These are phyloP conservation scores for Medakamo hakoo DNA, from an alignment of 139 green algal species.

Conservation along the genomic window DNA sequence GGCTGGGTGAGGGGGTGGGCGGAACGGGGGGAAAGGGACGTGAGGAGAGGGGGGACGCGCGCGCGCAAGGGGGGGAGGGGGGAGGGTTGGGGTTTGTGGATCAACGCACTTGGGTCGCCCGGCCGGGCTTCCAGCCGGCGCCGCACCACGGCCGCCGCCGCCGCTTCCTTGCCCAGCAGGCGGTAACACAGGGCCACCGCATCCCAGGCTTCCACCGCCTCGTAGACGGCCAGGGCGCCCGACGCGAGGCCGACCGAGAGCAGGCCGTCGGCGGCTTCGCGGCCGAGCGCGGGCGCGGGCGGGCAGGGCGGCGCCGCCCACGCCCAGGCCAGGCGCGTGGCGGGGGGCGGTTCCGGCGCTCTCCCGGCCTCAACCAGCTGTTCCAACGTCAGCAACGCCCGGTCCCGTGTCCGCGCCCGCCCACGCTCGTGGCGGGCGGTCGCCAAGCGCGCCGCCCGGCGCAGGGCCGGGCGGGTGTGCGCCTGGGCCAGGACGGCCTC, in stretches of 20 bases:
- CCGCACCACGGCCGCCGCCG: constrained; percentile 49
- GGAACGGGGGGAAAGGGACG: no score
- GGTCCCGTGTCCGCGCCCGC: constrained; percentile 55
- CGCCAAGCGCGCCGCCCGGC: constrained; percentile 21
- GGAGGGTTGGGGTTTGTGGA: no score
- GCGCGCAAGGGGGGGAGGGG: no score
- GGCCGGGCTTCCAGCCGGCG: constrained; percentile 44
- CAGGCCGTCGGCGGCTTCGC: constrained; percentile 32
- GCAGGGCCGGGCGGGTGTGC: constrained; percentile 19
- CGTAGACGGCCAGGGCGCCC: constrained; percentile 55
- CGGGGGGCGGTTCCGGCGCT: background rate
- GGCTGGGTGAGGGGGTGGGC: no score
- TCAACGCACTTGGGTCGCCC: no score
- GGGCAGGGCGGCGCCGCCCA: background rate
- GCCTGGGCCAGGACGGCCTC: constrained; percentile 59
- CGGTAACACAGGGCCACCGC: constrained; percentile 71
- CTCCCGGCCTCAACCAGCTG: constrained; percentile 24
- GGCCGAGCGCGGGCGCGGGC: background rate
- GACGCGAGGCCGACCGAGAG: constrained; percentile 61
- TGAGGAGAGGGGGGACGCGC: no score
- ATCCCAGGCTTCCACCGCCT: constrained; percentile 81
- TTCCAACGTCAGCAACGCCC: constrained; percentile 53
- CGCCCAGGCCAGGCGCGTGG: constrained; percentile 5
- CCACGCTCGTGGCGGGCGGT: constrained; percentile 42
- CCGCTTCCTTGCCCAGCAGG: constrained; percentile 57